A percentile compares a stretch with the other conserved stretches of the same genome.
These are phyloP conservation scores for Scheffersomyces ergatensis DNA, from an alignment of 805 yeast species.

Conservation along the genomic window DNA sequence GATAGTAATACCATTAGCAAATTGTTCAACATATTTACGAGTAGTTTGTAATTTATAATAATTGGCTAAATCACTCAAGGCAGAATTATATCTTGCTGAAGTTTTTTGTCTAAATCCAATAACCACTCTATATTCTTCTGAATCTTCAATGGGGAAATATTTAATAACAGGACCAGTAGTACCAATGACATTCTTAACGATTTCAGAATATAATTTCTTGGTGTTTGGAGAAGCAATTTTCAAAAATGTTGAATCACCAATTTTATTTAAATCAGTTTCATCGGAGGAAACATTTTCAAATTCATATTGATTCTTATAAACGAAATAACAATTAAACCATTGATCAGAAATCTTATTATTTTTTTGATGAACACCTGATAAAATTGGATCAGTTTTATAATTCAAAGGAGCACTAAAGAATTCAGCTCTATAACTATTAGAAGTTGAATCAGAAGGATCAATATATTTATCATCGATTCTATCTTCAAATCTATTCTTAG, in stretches of 20 bases:
- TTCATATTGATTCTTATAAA: constrained; percentile 60
- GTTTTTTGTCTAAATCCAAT: constrained; percentile 85
- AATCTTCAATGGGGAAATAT: constrained; percentile 74
- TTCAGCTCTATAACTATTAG: constrained; percentile 65
- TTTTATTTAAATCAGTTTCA: constrained; percentile 56
- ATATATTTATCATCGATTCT: constrained; percentile 80
- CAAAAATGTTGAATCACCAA: constrained; percentile 77
- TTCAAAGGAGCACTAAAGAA: constrained; percentile 68
- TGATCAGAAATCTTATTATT: constrained; percentile 40
- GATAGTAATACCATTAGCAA: constrained; percentile 82
- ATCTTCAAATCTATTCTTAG: constrained; percentile 57
- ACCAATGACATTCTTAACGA: constrained; percentile 63
- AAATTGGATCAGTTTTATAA: constrained; percentile 43
- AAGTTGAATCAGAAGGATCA: constrained; percentile 44
- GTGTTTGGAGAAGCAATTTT: constrained; percentile 79
- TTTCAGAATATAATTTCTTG: constrained; percentile 68
- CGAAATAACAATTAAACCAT: constrained; percentile 71
- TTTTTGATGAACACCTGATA: constrained; percentile 35
- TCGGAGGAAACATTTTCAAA: constrained; percentile 16
- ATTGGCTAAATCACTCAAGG: constrained; percentile 80
- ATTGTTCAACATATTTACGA: constrained; percentile 92
- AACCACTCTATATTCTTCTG: constrained; percentile 81
- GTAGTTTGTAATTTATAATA: constrained; percentile 84
- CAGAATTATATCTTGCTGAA: constrained; percentile 84
- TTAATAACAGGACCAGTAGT: constrained; percentile 93